A percentile compares a stretch with the other conserved stretches of the same genome.
phyloP scores from a whole-genome alignment of 169 alveolate genomes.

The Babesia divergens region DNA sequence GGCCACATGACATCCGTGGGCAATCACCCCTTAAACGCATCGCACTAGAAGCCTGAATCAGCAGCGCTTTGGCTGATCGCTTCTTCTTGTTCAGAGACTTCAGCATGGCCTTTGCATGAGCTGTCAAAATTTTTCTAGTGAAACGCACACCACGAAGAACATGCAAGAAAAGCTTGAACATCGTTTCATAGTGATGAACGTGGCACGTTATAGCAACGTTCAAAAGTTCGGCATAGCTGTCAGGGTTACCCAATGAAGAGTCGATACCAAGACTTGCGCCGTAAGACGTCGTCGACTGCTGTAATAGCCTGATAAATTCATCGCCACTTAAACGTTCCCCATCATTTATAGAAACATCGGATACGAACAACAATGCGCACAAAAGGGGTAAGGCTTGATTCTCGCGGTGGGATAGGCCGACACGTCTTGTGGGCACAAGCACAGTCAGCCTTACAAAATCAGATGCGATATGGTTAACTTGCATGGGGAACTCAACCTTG shows the following conservation, averaged over 20 bases:
- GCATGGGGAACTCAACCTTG: slow-evolving; percentile 48
- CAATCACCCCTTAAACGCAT: slow-evolving; percentile 15
- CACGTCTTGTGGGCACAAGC: slow-evolving; percentile 46
- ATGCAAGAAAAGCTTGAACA: slow-evolving; percentile 46
- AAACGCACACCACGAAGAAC: slow-evolving; percentile 39
- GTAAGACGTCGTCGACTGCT: slow-evolving; percentile 61
- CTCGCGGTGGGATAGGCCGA: slow-evolving; percentile 31
- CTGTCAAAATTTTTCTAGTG: slow-evolving; percentile 25
- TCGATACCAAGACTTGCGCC: slow-evolving; percentile 58
- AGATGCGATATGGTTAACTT: slow-evolving; percentile 65
- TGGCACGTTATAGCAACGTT: slow-evolving; percentile 55
- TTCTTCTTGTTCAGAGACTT: slow-evolving; percentile 48
- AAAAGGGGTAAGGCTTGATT: slow-evolving; percentile 52
- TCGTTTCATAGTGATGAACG: slow-evolving; percentile 31
- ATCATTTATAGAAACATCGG: slow-evolving; percentile 42
- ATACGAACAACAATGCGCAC: slow-evolving; percentile 63
- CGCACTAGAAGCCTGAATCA: slow-evolving; percentile 29
- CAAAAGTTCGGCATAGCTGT: slow-evolving; percentile 48
- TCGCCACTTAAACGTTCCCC: slow-evolving; percentile 48
- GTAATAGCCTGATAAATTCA: slow-evolving; percentile 46
- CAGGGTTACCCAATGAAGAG: slow-evolving; percentile 50
- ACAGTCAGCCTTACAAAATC: slow-evolving; percentile 69
- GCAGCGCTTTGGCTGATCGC: slow-evolving; percentile 43
- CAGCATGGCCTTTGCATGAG: slow-evolving; percentile 20
- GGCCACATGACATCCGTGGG: slow-evolving; percentile 25